Base-by-base conservation (phyloP, 768 basidiomycete genomes). In the Lentinus brumalis region DNA sequence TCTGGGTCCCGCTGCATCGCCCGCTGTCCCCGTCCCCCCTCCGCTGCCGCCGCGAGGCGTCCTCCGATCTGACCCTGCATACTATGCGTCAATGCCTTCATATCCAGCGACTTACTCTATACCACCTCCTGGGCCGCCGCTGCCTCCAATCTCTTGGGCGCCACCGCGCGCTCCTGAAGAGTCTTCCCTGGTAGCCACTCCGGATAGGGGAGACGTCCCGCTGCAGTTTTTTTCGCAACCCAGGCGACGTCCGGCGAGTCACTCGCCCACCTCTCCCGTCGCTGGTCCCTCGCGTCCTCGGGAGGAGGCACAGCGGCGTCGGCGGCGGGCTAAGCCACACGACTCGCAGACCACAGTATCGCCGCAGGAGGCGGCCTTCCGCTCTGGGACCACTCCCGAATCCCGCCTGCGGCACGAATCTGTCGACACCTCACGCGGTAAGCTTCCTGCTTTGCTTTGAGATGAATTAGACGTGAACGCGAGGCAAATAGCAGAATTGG, bases 201-300 rank as follows among this genome's bases (percentile, higher is more conserved):
- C 54, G 32, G 61, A 62, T 62, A 62, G 61, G 61, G 53, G 61
- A 59, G 50, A 46, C 46, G 39, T 46, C 52, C 53, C 49, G 53
- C 55, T 39, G 30, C 38, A 18, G n/a, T 21, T 42, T 42, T 38
- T 30, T 18, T 26, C 18, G 21, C 46, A 49, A 49, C 46, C 46
- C 21, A 8, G 7, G 11, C 35, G 7, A 11, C 35, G 46, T 49
- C 26, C 46, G 8, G 29, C 21, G 18, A 49, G 46, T 7, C 26
- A 26, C 29, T 29, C 46, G 12, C 46, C 26, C 21, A 12, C 6
- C 12, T 49, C 51, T 3, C 61, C 61, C n/a, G 57, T 59, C n/a
- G 61, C 61, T 10, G 61, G 61, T 9, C 61, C 61, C 8, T 63
- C 61, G 1, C 61, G 50, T 38, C 54, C 46, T 44, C 41, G 32